phyloP scores from a whole-genome alignment of 192 early-diverging fungal species.

The Coemansia sp. region DNA sequence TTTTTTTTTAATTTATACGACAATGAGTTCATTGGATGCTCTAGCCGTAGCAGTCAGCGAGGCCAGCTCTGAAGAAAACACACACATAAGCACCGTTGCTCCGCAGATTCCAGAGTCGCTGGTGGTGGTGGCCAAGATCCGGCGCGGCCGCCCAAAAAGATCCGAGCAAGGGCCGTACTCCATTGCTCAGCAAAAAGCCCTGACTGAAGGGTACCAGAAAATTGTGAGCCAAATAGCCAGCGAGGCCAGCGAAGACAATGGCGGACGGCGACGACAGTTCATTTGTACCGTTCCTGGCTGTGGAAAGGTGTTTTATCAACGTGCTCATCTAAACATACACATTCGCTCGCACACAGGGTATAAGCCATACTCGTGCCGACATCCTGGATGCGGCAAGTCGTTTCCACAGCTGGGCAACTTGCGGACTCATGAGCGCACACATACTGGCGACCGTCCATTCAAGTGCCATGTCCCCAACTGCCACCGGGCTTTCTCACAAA shows the following conservation, averaged over 20 bases:
- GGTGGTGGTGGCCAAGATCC: constrained; percentile 44
- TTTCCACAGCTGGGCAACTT: constrained; percentile 81
- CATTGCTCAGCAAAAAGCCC: constrained; percentile 14
- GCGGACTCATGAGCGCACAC: constrained; percentile 78
- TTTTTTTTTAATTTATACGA: constrained; percentile 5
- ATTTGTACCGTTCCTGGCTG: constrained; percentile 56
- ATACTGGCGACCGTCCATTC: constrained; percentile 74
- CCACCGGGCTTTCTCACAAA: constrained; percentile 70
- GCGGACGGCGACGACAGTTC: constrained; percentile 46
- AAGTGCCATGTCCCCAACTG: constrained; percentile 65
- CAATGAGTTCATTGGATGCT: constrained; percentile 16
- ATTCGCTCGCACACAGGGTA: constrained; percentile 57
- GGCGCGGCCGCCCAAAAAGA: constrained; percentile 45
- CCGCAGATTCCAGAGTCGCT: constrained; percentile 43
- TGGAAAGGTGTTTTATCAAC: constrained; percentile 65
- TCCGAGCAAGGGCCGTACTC: constrained; percentile 20
- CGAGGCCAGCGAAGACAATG: constrained; percentile 43
- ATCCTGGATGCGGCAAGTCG: constrained; percentile 70
- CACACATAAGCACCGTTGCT: constrained; percentile 24
- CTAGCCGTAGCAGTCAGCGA: constrained; percentile 31
- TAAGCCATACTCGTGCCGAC: constrained; percentile 59
- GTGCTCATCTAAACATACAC: constrained; percentile 74
- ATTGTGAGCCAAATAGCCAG: constrained; percentile 48
- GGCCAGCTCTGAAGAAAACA: constrained; percentile 10
- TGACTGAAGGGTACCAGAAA: constrained; percentile 34